These are phyloP conservation scores for Fusarium miscanthi DNA, from an alignment of 2,329 filamentous ascomycete genomes.

Conservation along the genomic window DNA sequence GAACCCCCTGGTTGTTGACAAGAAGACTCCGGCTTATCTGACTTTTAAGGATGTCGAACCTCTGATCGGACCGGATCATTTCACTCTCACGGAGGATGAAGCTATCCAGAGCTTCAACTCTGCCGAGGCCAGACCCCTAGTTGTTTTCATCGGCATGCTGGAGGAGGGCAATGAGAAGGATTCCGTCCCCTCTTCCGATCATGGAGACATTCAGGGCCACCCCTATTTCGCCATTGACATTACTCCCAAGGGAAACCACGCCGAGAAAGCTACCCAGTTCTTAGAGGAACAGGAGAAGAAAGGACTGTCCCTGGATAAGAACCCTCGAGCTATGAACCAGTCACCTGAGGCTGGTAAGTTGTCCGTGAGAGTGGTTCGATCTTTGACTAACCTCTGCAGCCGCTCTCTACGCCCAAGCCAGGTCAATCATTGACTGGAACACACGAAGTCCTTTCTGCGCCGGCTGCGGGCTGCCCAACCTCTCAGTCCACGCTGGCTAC, in stretches of 20 bases:
- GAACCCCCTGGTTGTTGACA: conserved; percentile 71
- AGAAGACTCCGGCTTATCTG: conserved; percentile 74
- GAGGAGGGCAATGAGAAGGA: conserved; percentile 65
- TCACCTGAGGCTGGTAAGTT: conserved; percentile 69
- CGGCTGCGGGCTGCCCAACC: conserved; percentile 84
- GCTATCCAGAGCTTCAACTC: conserved; percentile 81
- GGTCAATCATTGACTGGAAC: conserved; percentile 95
- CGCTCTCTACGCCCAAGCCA: conserved; percentile 89
- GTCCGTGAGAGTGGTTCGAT: not conserved
- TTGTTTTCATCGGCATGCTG: conserved; percentile 88
- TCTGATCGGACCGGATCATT: conserved; percentile 78
- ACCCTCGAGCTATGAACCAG: conserved; percentile 71
- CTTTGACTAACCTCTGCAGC: conserved; percentile 61
- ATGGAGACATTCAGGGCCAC: conserved; percentile 78
- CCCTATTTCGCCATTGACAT: conserved; percentile 94
- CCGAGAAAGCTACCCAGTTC: conserved; percentile 68
- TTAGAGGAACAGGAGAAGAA: conserved; percentile 57
- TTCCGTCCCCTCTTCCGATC: conserved; percentile 50
- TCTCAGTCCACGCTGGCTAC: conserved; percentile 82
- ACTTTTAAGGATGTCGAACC: conserved; percentile 74
- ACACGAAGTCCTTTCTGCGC: conserved; percentile 90
- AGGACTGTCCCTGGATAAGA: conserved; percentile 74
- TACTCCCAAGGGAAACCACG: conserved; percentile 74
- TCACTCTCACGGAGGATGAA: conserved; percentile 77
- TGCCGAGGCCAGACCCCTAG: conserved; percentile 70